Evolutionary conservation across 2,329 filamentous ascomycete genomes (phyloP), one percentile per base, ranked within the genome.

Genomic region (Colletotrichum abscissum): DNA sequence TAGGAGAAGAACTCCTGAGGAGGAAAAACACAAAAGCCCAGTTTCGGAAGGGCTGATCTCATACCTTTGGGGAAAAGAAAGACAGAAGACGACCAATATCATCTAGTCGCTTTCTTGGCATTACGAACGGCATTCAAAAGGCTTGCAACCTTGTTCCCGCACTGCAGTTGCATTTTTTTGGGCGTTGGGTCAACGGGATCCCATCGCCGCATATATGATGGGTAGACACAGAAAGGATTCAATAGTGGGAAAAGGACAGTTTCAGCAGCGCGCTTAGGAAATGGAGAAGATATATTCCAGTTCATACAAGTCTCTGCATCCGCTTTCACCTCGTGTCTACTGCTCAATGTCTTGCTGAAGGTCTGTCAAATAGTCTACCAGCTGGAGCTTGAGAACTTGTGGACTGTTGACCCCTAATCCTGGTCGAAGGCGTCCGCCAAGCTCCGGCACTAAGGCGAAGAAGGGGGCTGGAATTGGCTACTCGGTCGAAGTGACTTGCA

Each of bases 1-100:
- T 99, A 89, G 77, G 69, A 26, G 58, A 49, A 24, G 57, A 55
- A 26, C 42, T 22, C 19, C 42, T 49, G 19, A 46, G 49, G 54
- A 30, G 35, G 24, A 33, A 70, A 69, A 69, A 46, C 54, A 72
- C 57, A 30, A 35, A 54, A 57, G 71, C 55, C 30, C 56, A 24
- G 42, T 62, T 33, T 62, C 67, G 52, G 57, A 67, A 42, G 56
- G 59, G 72, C 57, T 35, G 24, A 60, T 42, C 28, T 42, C 28
- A 35, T 49, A 49, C 42, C 19, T 28, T 62, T 52, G 42, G 54
- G 63, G 26, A 56, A n/a, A 30, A 16, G 30, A 54, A 46, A 65
- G 33, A 63, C 49, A 24, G 54, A 58, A 33, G 52, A 63, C 63
- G 57, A 58, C 26, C 63, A 8, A 74, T 33, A 33, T 49, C 30